Percentiles rank a stretch among this genome's conserved stretches.
phyloP scores from a whole-genome alignment of 768 basidiomycete species.

The Erythrobasidium yunnanense region DNA sequence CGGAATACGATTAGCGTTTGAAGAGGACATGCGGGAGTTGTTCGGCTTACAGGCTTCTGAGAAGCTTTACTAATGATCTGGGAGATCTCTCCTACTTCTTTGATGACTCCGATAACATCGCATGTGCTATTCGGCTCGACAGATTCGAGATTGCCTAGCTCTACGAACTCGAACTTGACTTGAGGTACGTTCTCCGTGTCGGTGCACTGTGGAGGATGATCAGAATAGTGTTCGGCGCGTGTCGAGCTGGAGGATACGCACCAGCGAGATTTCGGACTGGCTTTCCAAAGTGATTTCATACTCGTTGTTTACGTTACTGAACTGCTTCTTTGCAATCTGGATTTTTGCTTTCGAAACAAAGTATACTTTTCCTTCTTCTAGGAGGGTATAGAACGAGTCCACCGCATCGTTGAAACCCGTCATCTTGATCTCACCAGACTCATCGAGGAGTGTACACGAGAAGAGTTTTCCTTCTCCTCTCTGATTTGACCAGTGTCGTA shows the following conservation, averaged over 20 bases:
- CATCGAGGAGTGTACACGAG: constrained; percentile 85
- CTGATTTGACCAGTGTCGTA: constrained; percentile 77
- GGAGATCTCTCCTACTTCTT: constrained; percentile 57
- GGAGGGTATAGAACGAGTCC: constrained; percentile 66
- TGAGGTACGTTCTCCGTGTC: constrained; percentile 66
- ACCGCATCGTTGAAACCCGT: constrained; percentile 82
- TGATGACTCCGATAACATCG: constrained; percentile 84
- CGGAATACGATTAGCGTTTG: background rate
- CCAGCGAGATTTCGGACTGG: constrained; percentile 71
- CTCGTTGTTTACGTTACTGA: constrained; percentile 76
- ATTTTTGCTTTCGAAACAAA: constrained; percentile 80
- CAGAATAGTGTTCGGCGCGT: background rate
- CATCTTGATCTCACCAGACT: constrained; percentile 65
- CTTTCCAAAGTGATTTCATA: constrained; percentile 83
- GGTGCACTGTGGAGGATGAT: constrained; percentile 54
- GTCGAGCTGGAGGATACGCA: constrained; percentile 39
- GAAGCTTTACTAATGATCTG: constrained; percentile 67
- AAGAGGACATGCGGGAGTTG: background rate
- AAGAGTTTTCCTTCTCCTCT: constrained; percentile 92
- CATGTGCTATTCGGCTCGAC: constrained; percentile 60
- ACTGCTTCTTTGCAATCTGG: constrained; percentile 94
- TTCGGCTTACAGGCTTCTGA: constrained; percentile 51
- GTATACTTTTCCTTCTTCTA: constrained; percentile 88
- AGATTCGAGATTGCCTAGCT: constrained; percentile 54
- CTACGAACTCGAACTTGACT: constrained; percentile 71